Conservation (phyloP, 306 rosid genomes). For the Mimosa bimucronata region DNA sequence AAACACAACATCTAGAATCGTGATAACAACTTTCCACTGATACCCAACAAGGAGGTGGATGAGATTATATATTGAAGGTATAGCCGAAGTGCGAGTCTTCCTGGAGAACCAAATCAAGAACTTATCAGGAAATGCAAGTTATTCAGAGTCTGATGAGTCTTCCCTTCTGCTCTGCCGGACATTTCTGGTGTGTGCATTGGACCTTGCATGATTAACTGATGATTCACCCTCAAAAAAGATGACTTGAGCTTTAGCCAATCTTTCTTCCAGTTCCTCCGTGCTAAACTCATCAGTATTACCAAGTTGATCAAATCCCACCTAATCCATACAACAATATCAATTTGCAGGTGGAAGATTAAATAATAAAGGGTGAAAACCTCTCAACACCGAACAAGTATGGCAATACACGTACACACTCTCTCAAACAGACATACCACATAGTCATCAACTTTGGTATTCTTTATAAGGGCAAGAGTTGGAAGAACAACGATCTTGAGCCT, state of each 20-base stretch:
- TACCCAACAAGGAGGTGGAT: constrained; percentile 16
- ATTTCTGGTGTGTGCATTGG: constrained; percentile 51
- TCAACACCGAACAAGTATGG: background rate
- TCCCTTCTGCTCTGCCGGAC: constrained; percentile 65
- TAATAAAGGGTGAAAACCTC: background rate
- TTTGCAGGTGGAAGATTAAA: constrained; percentile 21
- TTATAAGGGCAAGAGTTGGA: constrained; percentile 92
- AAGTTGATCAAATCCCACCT: constrained; percentile 98
- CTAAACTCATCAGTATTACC: constrained; percentile 81
- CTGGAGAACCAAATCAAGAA: constrained; percentile 11
- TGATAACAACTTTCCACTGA: constrained; percentile 10
- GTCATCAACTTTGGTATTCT: constrained; percentile 94
- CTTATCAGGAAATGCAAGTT: constrained; percentile 34
- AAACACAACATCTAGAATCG: constrained; percentile 25
- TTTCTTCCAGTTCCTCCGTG: constrained; percentile 26
- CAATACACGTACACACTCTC: background rate
- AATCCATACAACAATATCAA: constrained; percentile 31
- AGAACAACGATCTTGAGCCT: constrained; percentile 88
- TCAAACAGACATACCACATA: constrained; percentile 71
- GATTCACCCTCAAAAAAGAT: constrained; percentile 84
- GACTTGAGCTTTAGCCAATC: constrained; percentile 35
- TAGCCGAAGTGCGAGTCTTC: constrained; percentile 15
- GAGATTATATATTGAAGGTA: constrained; percentile 5
- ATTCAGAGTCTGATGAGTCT: constrained; percentile 94
- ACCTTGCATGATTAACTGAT: constrained; percentile 55